Percentiles rank a stretch among this genome's conserved stretches.
These are phyloP conservation scores for Coemansia sp. DNA, from an alignment of 192 early-diverging fungal species.

Conservation along the genomic window DNA sequence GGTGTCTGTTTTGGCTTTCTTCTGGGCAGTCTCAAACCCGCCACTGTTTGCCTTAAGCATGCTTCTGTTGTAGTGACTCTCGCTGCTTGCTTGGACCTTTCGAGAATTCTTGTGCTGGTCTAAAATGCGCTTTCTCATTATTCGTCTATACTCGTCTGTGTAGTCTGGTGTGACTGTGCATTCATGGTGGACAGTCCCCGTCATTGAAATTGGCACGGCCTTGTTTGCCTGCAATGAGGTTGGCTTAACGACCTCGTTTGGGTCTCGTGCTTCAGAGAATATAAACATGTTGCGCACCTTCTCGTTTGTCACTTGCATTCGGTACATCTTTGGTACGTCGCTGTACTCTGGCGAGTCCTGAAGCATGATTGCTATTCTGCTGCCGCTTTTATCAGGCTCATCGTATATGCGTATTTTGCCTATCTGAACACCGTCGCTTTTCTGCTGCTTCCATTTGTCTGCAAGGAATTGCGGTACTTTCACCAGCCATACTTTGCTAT, in stretches of 20 bases:
- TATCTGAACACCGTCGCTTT: slow-evolving; percentile 68
- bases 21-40: slow-evolving; percentile 47
- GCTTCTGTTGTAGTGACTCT: slow-evolving; percentile 48
- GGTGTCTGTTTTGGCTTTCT: slow-evolving; percentile 60
- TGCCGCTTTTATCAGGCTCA: slow-evolving; percentile 54
- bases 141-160: slow-evolving; percentile 62
- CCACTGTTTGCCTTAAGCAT: slow-evolving; percentile 44
- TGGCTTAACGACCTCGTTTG: slow-evolving; percentile 43
- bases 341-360: slow-evolving; percentile 60
- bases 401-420: slow-evolving; percentile 80
- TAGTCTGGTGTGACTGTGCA: slow-evolving; percentile 65
- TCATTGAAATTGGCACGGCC: slow-evolving; percentile 57
- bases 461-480: slow-evolving; percentile 92
- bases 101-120: slow-evolving; percentile 52
- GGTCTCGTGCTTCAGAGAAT: slow-evolving; percentile 64
- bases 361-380: slow-evolving; percentile 67
- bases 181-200: slow-evolving; percentile 73
- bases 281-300: slow-evolving; percentile 76
- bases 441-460: slow-evolving; percentile 71
- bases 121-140: slow-evolving; percentile 66
- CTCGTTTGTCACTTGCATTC: slow-evolving; percentile 67
- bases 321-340: slow-evolving; percentile 82
- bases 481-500: slow-evolving; percentile 87
- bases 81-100: slow-evolving; percentile 17
- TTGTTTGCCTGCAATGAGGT: slow-evolving; percentile 49